A percentile compares a stretch with the other conserved stretches of the same genome.
Evolutionary conservation across 2,329 filamentous ascomycete genomes (phyloP).

Genomic region (Fusarium dimerum): DNA sequence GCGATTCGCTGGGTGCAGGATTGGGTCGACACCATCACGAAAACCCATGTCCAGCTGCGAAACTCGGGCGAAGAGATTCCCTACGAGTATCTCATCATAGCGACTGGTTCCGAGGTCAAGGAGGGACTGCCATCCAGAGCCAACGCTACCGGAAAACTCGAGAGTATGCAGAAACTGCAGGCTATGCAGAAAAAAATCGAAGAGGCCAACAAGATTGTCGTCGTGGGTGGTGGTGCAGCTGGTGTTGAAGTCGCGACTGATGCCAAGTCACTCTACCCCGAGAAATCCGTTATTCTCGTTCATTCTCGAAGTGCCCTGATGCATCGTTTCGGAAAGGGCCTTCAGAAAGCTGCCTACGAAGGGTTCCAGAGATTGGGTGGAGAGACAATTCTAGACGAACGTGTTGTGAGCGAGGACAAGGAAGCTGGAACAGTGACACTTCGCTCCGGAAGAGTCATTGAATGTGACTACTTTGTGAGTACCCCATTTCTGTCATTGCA

Average conservation of each 20-base stretch:
- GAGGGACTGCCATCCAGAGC: constrained; percentile 51
- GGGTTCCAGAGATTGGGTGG: constrained; percentile 49
- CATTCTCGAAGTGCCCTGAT: constrained; percentile 58
- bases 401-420: constrained; percentile 40
- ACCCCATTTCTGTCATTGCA: rapidly evolving
- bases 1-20: constrained; percentile 44
- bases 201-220: constrained; percentile 44
- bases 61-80: constrained; percentile 44
- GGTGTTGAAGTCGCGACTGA: constrained; percentile 64
- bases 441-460: constrained; percentile 43
- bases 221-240: constrained; percentile 61
- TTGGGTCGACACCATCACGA: constrained; percentile 40
- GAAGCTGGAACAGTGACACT: constrained; percentile 43
- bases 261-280: constrained; percentile 55
- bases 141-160: constrained; percentile 40
- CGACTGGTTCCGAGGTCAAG: constrained; percentile 53
- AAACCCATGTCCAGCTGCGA: constrained; percentile 41
- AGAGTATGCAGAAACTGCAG: constrained; percentile 45
- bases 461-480: constrained; percentile 53
- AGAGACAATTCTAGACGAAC: constrained; percentile 52
- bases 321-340: constrained; percentile 49
- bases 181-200: constrained; percentile 49
- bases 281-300: constrained; percentile 57
- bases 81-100: constrained; percentile 58
- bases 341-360: constrained; percentile 42